Base-by-base conservation (phyloP, 2,329 filamentous ascomycete genomes). In the Rachicladosporium sp. region DNA sequence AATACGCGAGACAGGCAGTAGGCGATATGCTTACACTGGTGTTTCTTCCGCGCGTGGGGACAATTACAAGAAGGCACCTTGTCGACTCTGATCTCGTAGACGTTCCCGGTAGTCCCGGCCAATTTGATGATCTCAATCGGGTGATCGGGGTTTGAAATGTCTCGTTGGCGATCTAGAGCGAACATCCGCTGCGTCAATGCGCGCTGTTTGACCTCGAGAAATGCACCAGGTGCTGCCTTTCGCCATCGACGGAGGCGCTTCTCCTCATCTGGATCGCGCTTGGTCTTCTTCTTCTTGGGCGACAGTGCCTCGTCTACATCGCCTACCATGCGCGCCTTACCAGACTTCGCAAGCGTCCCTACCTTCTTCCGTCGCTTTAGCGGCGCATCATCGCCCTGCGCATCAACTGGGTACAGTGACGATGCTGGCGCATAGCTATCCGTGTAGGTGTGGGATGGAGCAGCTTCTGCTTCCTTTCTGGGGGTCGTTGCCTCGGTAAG, bases 11-110 rank as follows among this genome's bases (percentile, higher is more conserved):
- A 57, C 38, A 80, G 64, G 23, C 75, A 72, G 49, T 76, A 82
- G 23, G 80, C 47, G 11, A 78, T 63, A 47, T 82, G 78, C 50
- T 80, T 80, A 66, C 76, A 81, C 50, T 77, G 72, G n/a, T n/a
- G n/a, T n/a, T n/a, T n/a, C n/a, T n/a, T n/a, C 10, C 29, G 37
- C 2, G 53, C 54, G 32, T 56, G 45, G 2, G 54, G 54, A 30
- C 55, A 57, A 10, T 49, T 46, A 39, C 55, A 57, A 2, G 48
- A 59, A 0, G 75, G 74, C 4, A 64, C 49, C 38, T 68, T 68
- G 43, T 60, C 55, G 39, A 81, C 71, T 7, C 53, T 64, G 29
- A 76, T 68, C 0, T 63, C 69, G 56, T 81, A 80, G 11, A 80
- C 57, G 46, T 80, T 80, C 9, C 76, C 76, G 0, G 74, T 79